These are phyloP conservation scores for Talaromyces trachyspermus DNA, from an alignment of 495 filamentous ascomycete genomes.

Conservation along the genomic window DNA sequence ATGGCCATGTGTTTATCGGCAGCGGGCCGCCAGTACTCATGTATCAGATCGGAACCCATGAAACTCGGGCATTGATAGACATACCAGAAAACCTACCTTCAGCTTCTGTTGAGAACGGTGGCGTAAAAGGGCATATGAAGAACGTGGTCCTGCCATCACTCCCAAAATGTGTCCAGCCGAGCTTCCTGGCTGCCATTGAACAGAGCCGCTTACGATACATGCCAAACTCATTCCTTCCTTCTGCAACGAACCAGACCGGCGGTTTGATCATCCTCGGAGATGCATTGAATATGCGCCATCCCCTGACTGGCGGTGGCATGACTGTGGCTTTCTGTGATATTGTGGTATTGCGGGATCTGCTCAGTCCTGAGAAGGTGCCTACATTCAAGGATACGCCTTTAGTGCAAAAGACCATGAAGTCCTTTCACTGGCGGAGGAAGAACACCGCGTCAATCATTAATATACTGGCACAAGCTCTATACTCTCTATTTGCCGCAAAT, in stretches of 20 bases:
- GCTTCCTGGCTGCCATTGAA: conserved; percentile 69
- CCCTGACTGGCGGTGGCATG: conserved; percentile 91
- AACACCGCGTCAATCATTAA: conserved; percentile 79
- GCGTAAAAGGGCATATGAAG: conserved; percentile 71
- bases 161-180: conserved; percentile 61
- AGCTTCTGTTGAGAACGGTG: conserved; percentile 62
- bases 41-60: conserved; percentile 95
- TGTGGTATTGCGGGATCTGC: conserved; percentile 61
- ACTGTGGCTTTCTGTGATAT: conserved; percentile 90
- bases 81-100: conserved; percentile 74
- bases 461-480: conserved; percentile 88
- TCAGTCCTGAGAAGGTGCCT: conserved; percentile 59
- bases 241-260: conserved; percentile 58
- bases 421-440: conserved; percentile 87
- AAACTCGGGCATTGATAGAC: conserved; percentile 86
- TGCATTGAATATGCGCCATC: conserved; percentile 95
- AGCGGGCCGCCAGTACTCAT: conserved; percentile 75
- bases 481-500: conserved; percentile 82
- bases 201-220: conserved; percentile 67
- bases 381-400: conserved; percentile 55
- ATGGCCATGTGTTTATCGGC: conserved; percentile 84
- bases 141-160: conserved; percentile 72
- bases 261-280: conserved; percentile 83
- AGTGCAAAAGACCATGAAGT: conserved; percentile 60
- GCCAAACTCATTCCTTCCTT: conserved; percentile 89